Evolutionary conservation across 2,329 filamentous ascomycete genomes (phyloP).

Genomic region (Fusarium acutatum): DNA sequence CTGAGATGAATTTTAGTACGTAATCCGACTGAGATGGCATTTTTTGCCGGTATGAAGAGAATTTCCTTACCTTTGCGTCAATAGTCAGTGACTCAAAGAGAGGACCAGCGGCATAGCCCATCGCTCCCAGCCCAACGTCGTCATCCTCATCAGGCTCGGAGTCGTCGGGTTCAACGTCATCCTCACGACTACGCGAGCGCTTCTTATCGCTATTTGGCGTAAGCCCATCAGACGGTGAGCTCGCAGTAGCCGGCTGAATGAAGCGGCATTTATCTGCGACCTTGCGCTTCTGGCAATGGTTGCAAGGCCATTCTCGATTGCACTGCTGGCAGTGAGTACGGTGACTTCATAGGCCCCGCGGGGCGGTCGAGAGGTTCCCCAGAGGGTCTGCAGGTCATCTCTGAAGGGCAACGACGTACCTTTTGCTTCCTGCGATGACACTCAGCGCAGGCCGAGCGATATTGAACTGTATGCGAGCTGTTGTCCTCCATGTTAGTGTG

Average conservation of each 20-base stretch:
- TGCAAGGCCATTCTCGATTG: slow-evolving; percentile 51
- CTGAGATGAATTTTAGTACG: neutral
- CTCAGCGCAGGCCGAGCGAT: slow-evolving; percentile 53
- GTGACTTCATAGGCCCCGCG: slow-evolving; percentile 42
- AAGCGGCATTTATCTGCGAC: slow-evolving; percentile 49
- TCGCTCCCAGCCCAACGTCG: slow-evolving; percentile 42
- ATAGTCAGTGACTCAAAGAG: slow-evolving; percentile 42
- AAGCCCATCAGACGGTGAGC: slow-evolving; percentile 26
- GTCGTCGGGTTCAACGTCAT: slow-evolving; percentile 24
- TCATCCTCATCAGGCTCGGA: slow-evolving; percentile 38
- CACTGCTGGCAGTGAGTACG: slow-evolving; percentile 46
- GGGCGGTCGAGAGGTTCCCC: neutral
- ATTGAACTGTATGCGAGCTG: slow-evolving; percentile 51
- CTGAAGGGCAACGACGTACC: slow-evolving; percentile 31
- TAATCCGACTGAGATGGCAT: neutral
- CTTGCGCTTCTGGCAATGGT: slow-evolving; percentile 51
- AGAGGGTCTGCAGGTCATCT: neutral
- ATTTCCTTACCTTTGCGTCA: slow-evolving; percentile 34
- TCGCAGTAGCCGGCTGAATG: slow-evolving; percentile 32
- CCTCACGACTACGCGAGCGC: slow-evolving; percentile 34
- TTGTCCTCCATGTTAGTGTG: slow-evolving; percentile 47
- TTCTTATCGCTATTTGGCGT: slow-evolving; percentile 30
- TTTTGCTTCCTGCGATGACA: slow-evolving; percentile 53
- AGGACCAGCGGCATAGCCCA: slow-evolving; percentile 47
- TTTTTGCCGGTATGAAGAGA: accelerated